Evolutionary conservation across 1,284 basidiomycete genomes (phyloP).

Genomic region (Rhodotorula mucilaginosa): DNA sequence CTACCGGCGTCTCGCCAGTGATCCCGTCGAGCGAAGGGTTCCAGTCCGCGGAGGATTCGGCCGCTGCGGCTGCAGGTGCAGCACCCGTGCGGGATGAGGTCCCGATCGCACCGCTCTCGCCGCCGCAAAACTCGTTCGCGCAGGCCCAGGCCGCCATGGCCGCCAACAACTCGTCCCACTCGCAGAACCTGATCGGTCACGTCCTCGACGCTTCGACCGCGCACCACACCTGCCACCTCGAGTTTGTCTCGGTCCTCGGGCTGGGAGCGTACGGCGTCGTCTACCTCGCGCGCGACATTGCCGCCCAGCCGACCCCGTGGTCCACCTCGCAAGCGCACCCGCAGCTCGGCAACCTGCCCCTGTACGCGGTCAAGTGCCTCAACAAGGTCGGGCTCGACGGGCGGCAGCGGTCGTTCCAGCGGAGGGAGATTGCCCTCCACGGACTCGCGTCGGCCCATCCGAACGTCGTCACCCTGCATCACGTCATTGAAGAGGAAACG

Average conservation of each 20-base stretch:
- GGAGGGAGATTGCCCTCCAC: slow-evolving; percentile 65
- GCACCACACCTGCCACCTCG: slow-evolving; percentile 53
- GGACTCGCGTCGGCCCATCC: slow-evolving; percentile 65
- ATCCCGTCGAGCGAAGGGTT: not conserved
- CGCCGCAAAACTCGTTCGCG: slow-evolving; percentile 30
- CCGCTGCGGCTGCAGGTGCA: not conserved
- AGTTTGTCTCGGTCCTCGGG: slow-evolving; percentile 86
- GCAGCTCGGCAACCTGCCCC: slow-evolving; percentile 33
- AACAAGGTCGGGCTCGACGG: slow-evolving; percentile 58
- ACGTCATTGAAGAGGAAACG: slow-evolving; percentile 69
- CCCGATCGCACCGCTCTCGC: not conserved
- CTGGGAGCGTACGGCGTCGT: slow-evolving; percentile 95
- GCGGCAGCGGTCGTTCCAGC: slow-evolving; percentile 77
- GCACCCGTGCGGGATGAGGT: too few relatives aligned
- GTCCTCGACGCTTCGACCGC: slow-evolving; percentile 47
- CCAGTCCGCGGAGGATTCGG: not conserved
- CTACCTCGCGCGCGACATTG: slow-evolving; percentile 74
- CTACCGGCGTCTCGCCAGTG: not conserved
- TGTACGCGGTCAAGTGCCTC: slow-evolving; percentile 82
- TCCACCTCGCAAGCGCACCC: slow-evolving; percentile 52
- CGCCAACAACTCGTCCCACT: slow-evolving; percentile 40
- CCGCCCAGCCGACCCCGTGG: slow-evolving; percentile 51
- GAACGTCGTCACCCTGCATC: slow-evolving; percentile 86
- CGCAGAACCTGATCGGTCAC: slow-evolving; percentile 50
- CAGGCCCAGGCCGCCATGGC: slow-evolving; percentile 40